These are phyloP conservation scores for Cercospora sp. DNA, from an alignment of 2,329 filamentous ascomycete genomes.

Conservation along the genomic window DNA sequence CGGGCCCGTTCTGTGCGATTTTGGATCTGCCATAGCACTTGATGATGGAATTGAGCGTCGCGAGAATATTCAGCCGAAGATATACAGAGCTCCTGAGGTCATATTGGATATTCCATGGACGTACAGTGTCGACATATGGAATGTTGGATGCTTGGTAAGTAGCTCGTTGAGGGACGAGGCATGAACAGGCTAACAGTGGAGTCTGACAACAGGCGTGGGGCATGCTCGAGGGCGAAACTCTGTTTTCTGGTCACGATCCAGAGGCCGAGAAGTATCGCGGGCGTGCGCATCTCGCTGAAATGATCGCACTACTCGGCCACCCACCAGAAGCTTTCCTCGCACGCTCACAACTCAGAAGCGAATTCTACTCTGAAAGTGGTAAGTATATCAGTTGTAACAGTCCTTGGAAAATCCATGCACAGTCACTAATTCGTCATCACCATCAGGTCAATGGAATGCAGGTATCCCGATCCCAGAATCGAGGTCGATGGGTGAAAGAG, in stretches of 20 bases:
- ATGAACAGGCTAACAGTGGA: no score
- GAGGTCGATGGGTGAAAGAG: neutral
- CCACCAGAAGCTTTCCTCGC: constrained; percentile 25
- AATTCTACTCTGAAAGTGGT: neutral
- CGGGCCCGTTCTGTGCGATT: constrained; percentile 19
- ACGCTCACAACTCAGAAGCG: neutral
- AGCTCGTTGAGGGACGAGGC: no score
- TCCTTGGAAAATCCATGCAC: no score
- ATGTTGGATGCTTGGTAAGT: constrained; percentile 12
- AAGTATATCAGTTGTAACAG: no score
- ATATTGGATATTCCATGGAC: constrained; percentile 14
- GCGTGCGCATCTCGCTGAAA: constrained; percentile 34
- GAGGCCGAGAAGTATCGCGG: constrained; percentile 4
- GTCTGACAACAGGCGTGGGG: neutral
- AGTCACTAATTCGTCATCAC: neutral
- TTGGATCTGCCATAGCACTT: constrained; percentile 2
- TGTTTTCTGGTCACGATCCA: constrained; percentile 37
- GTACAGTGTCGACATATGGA: constrained; percentile 19
- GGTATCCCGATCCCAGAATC: neutral
- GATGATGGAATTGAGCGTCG: constrained; percentile 3
- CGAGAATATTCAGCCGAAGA: constrained; percentile 16
- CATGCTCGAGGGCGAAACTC: constrained; percentile 21
- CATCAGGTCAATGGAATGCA: neutral
- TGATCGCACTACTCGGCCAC: constrained; percentile 33
- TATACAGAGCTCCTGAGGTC: constrained; percentile 19